Evolutionary conservation across 331 rosid species (phyloP), one percentile per base, ranked within the genome.

Genomic region (Saraca asoca): DNA sequence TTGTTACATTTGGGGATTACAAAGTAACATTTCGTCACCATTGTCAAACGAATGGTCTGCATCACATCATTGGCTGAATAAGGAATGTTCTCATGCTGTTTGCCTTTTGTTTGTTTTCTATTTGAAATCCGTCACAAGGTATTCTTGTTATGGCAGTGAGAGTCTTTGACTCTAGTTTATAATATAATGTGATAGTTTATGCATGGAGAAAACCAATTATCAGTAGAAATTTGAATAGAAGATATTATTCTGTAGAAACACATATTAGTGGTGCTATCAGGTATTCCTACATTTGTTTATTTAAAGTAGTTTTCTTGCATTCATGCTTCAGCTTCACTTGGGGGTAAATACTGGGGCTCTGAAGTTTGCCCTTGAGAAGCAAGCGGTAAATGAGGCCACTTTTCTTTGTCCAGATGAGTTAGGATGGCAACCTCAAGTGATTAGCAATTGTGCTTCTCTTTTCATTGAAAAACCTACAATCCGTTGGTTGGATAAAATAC

Each of bases 371-470:
- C 62, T 91, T 78, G 97, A 91, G 76, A 66, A 53, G 56, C 84
- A 78, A 60, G 97, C 95, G 0, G 85, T 75, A 19, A 91, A 91
- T 69, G 96, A 88, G 81, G 95, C 96, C 64, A 81, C 96, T 75
- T 91, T 88, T 67, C 82, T 87, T 24, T 91, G 89, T 71, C 82
- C 90, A 39, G 96, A 91, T 72, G 91, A 91, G 77, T 77, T 83
- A n/a, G 92, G 95, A 62, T 91, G 96, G 96, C 85, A 85, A 70
- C 96, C 96, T 67, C 84, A 71, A 78, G 97, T 91, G 71, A 62
- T 64, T 46, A 14, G 7, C 53, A 42, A 57, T 65, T 54, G 6
- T 65, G 45, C 39, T 12, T 71, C 62, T 51, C 65, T 57, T 38
- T 20, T 33, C 48, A 9, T 57, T 64, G 29, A 14, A 64, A 31